Base-by-base conservation (phyloP, 352 stramenopile genomes). In the Phytopythium litorale region DNA sequence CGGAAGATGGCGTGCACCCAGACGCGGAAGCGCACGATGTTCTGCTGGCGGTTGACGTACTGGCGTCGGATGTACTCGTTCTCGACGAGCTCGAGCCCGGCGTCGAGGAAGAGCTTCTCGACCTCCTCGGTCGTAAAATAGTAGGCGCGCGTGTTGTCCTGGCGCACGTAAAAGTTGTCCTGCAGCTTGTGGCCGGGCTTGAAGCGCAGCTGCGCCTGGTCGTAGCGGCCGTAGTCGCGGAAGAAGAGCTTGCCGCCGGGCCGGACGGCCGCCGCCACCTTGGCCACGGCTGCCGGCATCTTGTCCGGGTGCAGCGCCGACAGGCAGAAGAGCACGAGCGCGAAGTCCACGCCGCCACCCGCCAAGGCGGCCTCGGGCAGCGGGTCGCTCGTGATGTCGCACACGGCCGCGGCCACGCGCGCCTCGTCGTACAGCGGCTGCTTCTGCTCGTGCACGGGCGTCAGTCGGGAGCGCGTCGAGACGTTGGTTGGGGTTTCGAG, bases 191-290 rank as follows among this genome's bases (percentile, higher is more conserved):
- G 82, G 35, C 84, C 87, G 16, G 79, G 58, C 15, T 82, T 79
- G 69, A 98, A 95, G 61, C 97, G 94, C 58, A 98, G 79, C 79
- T 98, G 96, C 8, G 94, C 94, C 67, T 98, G 92, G 73, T 99
- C 96, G 59, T 96, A 98, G 43, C 95, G 80, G 1, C 94, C 96
- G 71, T 98, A 99, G 78, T 99, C 96, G 43, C 94, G 84, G 74
- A 99, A 92, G 56, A 99, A 92, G 16, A 95, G 70, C 57, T 91
- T 93, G 48, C 84, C 86, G 33, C 84, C 86, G 11, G 86, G 84
- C 50, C 86, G 83, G 40, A 93, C 81, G 1, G 79, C 71, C n/a
- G 81, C 78, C 21, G 77, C 92, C 16, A 97, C 81, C 73, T 98
- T 96, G 40, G 79, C 76, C 38, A 97, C 89, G 0, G 94, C 94